Evolutionary conservation across 768 basidiomycete species (phyloP).

Genomic region (Lepiota venenata): DNA sequence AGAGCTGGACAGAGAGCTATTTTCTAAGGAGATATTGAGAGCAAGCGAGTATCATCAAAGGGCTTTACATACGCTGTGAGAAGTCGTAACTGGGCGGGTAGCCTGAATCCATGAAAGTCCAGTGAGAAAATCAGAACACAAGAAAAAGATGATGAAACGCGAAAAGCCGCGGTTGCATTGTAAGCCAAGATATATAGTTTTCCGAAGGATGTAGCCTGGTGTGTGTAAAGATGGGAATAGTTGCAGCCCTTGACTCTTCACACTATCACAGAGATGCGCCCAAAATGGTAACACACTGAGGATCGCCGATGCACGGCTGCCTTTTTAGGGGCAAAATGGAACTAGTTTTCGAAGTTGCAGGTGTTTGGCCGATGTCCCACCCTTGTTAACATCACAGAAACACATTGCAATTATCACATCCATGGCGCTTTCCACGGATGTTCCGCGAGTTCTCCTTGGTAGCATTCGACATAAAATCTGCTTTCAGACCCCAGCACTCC

Average conservation of each 20-base stretch:
- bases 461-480: not conserved
- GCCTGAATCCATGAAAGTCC: conserved; percentile 9
- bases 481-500: not conserved
- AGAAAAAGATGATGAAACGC: conserved; percentile 9
- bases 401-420: conserved; percentile 3
- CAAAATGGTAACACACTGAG: conserved; percentile 2
- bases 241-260: conserved; percentile 10
- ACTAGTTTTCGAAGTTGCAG: not conserved
- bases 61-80: conserved; percentile 7
- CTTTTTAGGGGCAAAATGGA: not conserved
- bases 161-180: conserved; percentile 10
- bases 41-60: not conserved
- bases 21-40: conserved; percentile 8
- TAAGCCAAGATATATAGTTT: conserved; percentile 13
- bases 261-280: conserved; percentile 6
- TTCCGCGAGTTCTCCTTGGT: not conserved
- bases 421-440: not conserved
- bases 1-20: not conserved
- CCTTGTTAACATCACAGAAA: conserved; percentile 28
- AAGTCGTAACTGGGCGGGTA: conserved; percentile 8
- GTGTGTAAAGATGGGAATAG: conserved; percentile 12
- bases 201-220: conserved; percentile 8
- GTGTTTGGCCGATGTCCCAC: conserved; percentile 13
- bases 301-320: not conserved
- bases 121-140: conserved; percentile 8